Conservation (phyloP, 1,139 yeast genomes). For the Pichia kudriavzevii region DNA sequence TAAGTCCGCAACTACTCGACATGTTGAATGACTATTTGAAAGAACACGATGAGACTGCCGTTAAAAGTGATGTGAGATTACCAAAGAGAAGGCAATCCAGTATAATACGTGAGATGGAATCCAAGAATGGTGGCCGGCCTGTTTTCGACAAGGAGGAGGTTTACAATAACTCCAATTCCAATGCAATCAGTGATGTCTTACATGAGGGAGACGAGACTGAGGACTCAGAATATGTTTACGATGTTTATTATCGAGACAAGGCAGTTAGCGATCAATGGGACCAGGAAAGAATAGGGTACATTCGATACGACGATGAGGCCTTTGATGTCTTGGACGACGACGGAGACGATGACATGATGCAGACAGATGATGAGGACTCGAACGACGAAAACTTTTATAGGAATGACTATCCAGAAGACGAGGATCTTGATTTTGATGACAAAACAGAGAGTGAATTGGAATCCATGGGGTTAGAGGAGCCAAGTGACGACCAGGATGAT, state of each 20-base stretch:
- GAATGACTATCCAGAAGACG: constrained; percentile 94
- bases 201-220: constrained; percentile 25
- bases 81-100: constrained; percentile 23
- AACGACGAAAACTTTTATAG: constrained; percentile 87
- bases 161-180: constrained; percentile 1
- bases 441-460: constrained; percentile 19
- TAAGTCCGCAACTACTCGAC: constrained; percentile 49
- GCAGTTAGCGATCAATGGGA: constrained; percentile 43
- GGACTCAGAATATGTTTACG: constrained; percentile 78
- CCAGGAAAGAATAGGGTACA: constrained; percentile 53
- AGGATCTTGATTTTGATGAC: constrained; percentile 42
- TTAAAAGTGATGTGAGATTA: constrained; percentile 17
- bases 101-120: constrained; percentile 11
- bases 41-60: constrained; percentile 23
- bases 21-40: constrained; percentile 56
- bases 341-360: constrained; percentile 39
- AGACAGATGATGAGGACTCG: constrained; percentile 62
- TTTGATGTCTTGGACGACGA: constrained; percentile 43
- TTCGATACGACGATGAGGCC: constrained; percentile 60
- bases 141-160: constrained; percentile 8
- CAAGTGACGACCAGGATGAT: constrained; percentile 36
- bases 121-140: too few species aligned
- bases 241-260: constrained; percentile 64
- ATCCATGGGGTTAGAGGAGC: constrained; percentile 20
- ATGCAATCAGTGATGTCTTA: constrained; percentile 5